Base-by-base conservation (phyloP, 768 basidiomycete genomes). In the Calocybe cyanea region DNA sequence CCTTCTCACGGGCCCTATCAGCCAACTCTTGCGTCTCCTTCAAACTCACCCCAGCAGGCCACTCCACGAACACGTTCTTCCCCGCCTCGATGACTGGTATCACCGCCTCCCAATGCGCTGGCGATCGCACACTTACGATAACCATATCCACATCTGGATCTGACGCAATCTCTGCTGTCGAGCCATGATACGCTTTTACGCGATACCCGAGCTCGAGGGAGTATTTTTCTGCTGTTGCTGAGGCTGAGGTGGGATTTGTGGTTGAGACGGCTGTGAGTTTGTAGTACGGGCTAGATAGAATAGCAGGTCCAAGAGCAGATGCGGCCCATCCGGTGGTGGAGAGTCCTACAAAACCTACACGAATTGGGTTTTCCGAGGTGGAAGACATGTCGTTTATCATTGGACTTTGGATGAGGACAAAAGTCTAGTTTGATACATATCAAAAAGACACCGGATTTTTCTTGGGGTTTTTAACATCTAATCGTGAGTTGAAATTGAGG, bases 41-140 rank as follows among this genome's bases (percentile, higher is more conserved):
- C 9, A 65, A 30, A 7, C 39, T 55, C 19, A 34, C 53, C 2
- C 68, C 71, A 11, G 57, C 63, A 3, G 71, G 69, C 68, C 69
- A 73, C 50, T 73, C 70, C 4, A 71, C 43, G 43, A 70, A 72
- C 24, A 71, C 47, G 25, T 64, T 48, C 50, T 72, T 73, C 18
- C 65, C 66, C 21, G 64, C 63, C 19, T 60, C 63, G 33, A 73
- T 63, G 3, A 57, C 63, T 11, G 66, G 63, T 28, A 61, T n/a
- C 5, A 62, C 53, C 1, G 59, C 55, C 1, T 55, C 53, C 23
- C 57, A 61, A 51, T 72, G 70, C 2, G 41, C n/a, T 7, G 55
- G 52, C 13, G 62, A 55, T 43, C 62, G 65, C 17, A 73, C 65
- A 13, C 64, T 41, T 1, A 70, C 63, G 0, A 56, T 63, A 21